Evolutionary conservation across 225 moss, liverwort and hornwort genomes (phyloP).

Genomic region (Pseudisothecium myosuroides): DNA sequence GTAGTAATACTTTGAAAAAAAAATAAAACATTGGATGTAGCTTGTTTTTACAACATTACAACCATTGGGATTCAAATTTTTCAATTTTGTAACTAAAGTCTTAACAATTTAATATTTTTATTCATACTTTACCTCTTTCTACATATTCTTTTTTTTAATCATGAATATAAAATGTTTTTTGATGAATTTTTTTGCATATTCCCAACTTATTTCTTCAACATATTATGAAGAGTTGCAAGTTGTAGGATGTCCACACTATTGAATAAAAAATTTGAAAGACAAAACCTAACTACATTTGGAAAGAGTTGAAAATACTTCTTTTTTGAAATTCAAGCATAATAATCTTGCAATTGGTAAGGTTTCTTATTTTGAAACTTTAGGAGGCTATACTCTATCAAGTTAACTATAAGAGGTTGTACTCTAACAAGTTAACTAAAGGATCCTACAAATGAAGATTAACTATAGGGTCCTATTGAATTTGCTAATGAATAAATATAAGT

Average conservation of each 20-base stretch:
- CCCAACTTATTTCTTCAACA: no score
- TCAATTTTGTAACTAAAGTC: neutral
- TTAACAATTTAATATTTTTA: neutral
- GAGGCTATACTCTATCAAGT: accelerated
- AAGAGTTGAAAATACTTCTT: neutral
- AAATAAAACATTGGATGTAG: neutral
- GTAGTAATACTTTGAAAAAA: no score
- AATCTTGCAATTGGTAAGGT: neutral
- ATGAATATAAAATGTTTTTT: neutral
- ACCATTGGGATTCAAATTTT: neutral
- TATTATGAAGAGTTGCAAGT: neutral
- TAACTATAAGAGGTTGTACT: neutral
- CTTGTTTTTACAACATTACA: neutral
- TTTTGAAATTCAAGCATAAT: neutral
- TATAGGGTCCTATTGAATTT: neutral
- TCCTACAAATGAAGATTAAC: no score
- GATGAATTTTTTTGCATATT: neutral
- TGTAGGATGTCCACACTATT: accelerated
- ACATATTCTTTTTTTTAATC: neutral
- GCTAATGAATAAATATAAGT: neutral
- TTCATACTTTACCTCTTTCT: neutral
- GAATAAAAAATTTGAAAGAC: neutral
- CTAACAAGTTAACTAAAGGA: accelerated
- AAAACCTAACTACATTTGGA: accelerated
- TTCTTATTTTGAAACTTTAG: neutral